Percentiles rank a stretch among this genome's conserved stretches.
Conservation (phyloP, 345 rosid genomes). For the Eucalyptus pauciflora region DNA sequence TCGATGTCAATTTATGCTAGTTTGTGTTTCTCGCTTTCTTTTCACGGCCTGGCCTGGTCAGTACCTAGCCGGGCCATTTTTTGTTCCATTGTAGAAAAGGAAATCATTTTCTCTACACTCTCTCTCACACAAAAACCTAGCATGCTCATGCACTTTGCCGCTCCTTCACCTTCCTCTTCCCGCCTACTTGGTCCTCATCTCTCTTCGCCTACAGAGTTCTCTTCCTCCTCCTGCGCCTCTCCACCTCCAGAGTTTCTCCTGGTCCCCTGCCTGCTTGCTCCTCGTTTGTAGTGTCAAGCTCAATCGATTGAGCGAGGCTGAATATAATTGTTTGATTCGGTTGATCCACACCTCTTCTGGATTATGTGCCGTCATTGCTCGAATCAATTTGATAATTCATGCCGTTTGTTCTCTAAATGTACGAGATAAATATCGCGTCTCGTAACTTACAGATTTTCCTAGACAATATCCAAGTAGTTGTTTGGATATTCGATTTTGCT, state of each 20-base stretch:
- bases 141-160: not conserved
- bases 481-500: not conserved
- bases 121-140: not conserved
- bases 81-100: not conserved
- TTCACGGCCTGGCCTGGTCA: too few species aligned
- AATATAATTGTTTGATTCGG: not conserved
- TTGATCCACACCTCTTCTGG: not conserved
- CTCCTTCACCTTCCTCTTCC: not conserved
- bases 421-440: accelerated
- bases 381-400: not conserved
- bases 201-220: not conserved
- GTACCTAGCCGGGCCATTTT: too few species aligned
- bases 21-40: not conserved
- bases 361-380: not conserved
- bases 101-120: not conserved
- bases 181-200: not conserved
- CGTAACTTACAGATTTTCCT: not conserved
- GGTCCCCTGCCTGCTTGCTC: not conserved
- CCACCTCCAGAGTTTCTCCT: not conserved
- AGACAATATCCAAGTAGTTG: not conserved
- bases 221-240: not conserved
- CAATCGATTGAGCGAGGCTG: not conserved
- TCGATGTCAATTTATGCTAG: not conserved
- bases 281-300: not conserved
- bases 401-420: not conserved